Evolutionary conservation across 1,284 basidiomycete species (phyloP), one percentile per base, ranked within the genome.

Genomic region (Puccinia coronata): DNA sequence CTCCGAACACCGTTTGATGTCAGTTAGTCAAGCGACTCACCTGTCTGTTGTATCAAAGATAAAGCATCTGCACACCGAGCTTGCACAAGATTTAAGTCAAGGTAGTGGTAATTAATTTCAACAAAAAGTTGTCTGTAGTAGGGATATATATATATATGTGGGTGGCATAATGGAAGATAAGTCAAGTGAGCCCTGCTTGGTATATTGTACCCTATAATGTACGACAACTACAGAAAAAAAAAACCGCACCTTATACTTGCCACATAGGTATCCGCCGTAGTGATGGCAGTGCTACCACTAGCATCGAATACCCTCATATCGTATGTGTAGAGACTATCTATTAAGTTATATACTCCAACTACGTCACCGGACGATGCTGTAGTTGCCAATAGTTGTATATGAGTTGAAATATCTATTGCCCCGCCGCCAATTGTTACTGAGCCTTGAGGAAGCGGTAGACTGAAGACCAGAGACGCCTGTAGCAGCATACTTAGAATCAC

Each of bases 81-180:
- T 65, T n/a, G 8, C n/a, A 65, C 23, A 20, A 31, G 41, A 39
- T 65, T 20, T 36, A 36, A n/a, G 31, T 65, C 61, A 12, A 20
- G 41, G 34, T 34, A n/a, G 23, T 65, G 61, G 61, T 39, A 65
- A 65, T 36, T 18, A 36, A 65, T 36, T 65, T 65, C 36, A n/a
- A 23, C 34, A 23, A 65, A 2, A 65, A 65, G 41, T 9, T 65
- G 18, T 23, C 61, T 65, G 23, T 41, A 65, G 43, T 47, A 41
- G n/a, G 11, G 4, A 34, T 11, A 5, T 28, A 65, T 28, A n/a
- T n/a, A n/a, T n/a, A n/a, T n/a, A n/a, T n/a, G n/a, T n/a, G n/a
- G n/a, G n/a, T n/a, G n/a, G 61, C 8, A 65, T 65, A 8, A 4
- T 39, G 31, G 61, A n/a, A 65, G 36, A 36, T 0, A 65, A 65